Evolutionary conservation across 164 flowering plant genomes (phyloP).

Genomic region (Sedum album): DNA sequence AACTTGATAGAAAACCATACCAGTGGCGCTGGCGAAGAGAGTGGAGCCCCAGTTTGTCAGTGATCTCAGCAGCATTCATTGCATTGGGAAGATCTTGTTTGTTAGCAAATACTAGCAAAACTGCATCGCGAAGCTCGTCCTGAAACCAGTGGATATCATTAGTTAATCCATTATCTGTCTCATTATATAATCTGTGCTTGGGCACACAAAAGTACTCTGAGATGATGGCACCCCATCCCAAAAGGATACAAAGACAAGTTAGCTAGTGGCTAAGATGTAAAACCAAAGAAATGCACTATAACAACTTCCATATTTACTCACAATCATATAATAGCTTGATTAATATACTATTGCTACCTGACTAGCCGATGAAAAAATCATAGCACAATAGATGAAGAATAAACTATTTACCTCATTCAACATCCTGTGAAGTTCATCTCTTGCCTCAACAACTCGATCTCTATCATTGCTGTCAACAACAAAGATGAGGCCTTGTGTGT

Average conservation of each 20-base stretch:
- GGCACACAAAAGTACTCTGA: not conserved
- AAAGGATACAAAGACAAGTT: not conserved
- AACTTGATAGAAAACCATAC: constrained; percentile 20
- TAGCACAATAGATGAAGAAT: not conserved
- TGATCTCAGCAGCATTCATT: constrained; percentile 98
- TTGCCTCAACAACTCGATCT: constrained; percentile 61
- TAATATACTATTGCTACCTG: not conserved
- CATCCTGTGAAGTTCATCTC: constrained; percentile 76
- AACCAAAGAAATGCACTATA: not conserved
- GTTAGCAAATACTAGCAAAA: constrained; percentile 73
- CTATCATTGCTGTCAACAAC: constrained; percentile 79
- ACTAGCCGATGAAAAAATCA: not conserved
- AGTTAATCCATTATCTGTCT: not conserved
- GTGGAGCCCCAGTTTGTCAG: constrained; percentile 85
- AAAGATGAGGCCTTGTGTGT: constrained; percentile 71
- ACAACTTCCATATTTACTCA: not conserved
- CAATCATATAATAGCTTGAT: not conserved
- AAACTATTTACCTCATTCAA: constrained; percentile 50
- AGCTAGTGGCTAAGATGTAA: not conserved
- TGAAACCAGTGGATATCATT: constrained; percentile 17
- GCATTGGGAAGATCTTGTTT: constrained; percentile 99
- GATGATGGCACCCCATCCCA: not conserved
- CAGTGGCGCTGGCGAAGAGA: constrained; percentile 69
- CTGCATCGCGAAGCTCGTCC: constrained; percentile 66
- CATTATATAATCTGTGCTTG: not conserved